These are phyloP conservation scores for Malus fusca DNA, from an alignment of 306 rosid species.

Conservation along the genomic window DNA sequence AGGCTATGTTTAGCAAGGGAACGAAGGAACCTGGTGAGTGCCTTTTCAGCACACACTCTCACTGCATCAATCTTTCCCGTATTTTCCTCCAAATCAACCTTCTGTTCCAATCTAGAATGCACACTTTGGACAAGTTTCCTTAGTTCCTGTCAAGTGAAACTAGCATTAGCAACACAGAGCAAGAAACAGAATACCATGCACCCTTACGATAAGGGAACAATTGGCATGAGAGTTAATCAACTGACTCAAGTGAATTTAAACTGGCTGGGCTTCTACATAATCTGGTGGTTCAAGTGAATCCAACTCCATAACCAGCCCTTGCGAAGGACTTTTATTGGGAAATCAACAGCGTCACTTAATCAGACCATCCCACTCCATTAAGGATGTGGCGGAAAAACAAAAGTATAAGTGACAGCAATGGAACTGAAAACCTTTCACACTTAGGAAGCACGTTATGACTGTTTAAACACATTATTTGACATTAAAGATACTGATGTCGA, in stretches of 20 bases:
- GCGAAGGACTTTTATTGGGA: background rate
- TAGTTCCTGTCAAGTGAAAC: slow-evolving; percentile 54
- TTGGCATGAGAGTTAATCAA: background rate
- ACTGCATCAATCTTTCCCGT: slow-evolving; percentile 33
- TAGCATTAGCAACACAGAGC: background rate
- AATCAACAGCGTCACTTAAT: background rate
- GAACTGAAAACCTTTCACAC: background rate
- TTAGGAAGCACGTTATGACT: background rate
- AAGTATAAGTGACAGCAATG: background rate
- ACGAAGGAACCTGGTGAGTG: slow-evolving; percentile 69
- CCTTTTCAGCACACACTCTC: slow-evolving; percentile 34
- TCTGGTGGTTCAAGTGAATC: background rate
- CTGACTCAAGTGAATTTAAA: background rate
- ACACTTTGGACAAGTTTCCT: slow-evolving; percentile 69
- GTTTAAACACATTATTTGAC: background rate
- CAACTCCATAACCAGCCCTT: background rate
- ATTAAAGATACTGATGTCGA: background rate
- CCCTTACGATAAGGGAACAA: background rate
- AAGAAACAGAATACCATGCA: background rate
- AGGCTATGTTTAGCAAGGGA: slow-evolving; percentile 41
- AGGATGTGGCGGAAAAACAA: background rate
- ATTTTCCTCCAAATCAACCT: slow-evolving; percentile 36
- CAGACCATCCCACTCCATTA: background rate
- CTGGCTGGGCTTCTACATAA: background rate
- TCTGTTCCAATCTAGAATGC: slow-evolving; percentile 37